Conservation (phyloP, 2,329 filamentous ascomycete species). For the Arthrobotrys iridis region DNA sequence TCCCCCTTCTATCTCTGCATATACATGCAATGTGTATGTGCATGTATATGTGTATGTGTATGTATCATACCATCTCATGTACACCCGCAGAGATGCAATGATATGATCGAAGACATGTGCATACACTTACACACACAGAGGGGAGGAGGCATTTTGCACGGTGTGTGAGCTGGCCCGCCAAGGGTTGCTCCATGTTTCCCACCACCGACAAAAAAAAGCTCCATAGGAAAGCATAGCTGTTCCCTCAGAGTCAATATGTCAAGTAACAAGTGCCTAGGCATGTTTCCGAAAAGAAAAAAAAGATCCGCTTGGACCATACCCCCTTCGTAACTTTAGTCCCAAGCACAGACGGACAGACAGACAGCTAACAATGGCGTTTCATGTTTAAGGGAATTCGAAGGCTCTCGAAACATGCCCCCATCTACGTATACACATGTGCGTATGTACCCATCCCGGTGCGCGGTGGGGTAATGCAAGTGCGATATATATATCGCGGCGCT, state of each 20-base stretch:
- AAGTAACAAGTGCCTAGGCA: no score
- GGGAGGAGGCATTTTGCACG: constrained; percentile 2
- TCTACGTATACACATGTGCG: no score
- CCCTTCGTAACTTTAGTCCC: background rate
- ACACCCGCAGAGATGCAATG: constrained; percentile 38
- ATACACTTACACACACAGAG: background rate
- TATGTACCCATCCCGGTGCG: background rate
- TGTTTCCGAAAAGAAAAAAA: no score
- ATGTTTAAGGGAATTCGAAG: constrained; percentile 31
- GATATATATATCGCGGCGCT: constrained; percentile 51
- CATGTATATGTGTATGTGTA: constrained; percentile 16
- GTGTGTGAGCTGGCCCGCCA: constrained; percentile 45
- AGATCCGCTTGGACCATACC: constrained; percentile 44
- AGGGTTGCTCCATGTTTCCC: constrained; percentile 34
- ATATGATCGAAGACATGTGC: background rate
- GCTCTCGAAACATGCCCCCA: constrained; percentile 41
- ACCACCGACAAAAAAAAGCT: no score
- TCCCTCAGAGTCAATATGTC: constrained; percentile 24
- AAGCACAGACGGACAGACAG: constrained; percentile 3
- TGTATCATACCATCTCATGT: constrained; percentile 6
- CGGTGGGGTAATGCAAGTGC: constrained; percentile 1
- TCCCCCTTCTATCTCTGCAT: constrained; percentile 8
- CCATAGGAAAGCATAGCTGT: no score
- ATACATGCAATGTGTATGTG: constrained; percentile 22
- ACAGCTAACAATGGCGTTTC: constrained; percentile 30